Base-by-base conservation (phyloP, 1,139 yeast species). In the Debaryomyces subglobosus region DNA sequence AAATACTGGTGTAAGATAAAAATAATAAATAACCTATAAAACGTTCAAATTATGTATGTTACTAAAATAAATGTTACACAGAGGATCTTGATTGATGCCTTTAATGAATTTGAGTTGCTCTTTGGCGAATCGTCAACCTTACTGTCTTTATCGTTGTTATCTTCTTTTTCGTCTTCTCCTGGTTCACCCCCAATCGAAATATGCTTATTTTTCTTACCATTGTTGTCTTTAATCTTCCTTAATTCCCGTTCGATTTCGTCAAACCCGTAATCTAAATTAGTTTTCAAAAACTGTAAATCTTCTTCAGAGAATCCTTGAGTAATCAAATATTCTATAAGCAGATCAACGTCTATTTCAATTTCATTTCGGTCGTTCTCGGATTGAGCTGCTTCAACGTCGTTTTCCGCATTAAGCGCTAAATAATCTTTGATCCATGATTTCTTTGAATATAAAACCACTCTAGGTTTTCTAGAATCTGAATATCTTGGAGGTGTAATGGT, bases 141-240 rank as follows among this genome's bases (percentile, higher is more conserved):
- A 18, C 5, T 10, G 23, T 49, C 55, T 49, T 71, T 76, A 4
- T 77, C 77, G 9, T 30, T 30, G 2, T 12, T 12, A 12, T 40
- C 18, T n/a, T 40, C 25, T 7, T 30, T 30, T 15, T 8, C 20
- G 12, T 49, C 55, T 49, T 71, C 76, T 3, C 77, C 77, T 8
- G 73, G 75, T 49, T 71, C 77, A 3, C 77, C 77, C 9, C 74
- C 76, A 39, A 72, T 72, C 25, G 62, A 62, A 34, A 72, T 72
- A 4, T 51, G 57, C 45, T 54, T 54, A 33, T 54, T 56, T 10
- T 49, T 54, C 29, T 52, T 52, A 24, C 49, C 52, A 12, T 27
- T 27, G 10, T 52, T 48, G 21, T 63, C 62, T 35, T 60, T 59
- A 48, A 74, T 64, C 47, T 62, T 68, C 38, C 67, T 58, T 47